Evolutionary conservation across 176 grass and related monocot genomes (phyloP).

Genomic region (Hordeum marinum): DNA sequence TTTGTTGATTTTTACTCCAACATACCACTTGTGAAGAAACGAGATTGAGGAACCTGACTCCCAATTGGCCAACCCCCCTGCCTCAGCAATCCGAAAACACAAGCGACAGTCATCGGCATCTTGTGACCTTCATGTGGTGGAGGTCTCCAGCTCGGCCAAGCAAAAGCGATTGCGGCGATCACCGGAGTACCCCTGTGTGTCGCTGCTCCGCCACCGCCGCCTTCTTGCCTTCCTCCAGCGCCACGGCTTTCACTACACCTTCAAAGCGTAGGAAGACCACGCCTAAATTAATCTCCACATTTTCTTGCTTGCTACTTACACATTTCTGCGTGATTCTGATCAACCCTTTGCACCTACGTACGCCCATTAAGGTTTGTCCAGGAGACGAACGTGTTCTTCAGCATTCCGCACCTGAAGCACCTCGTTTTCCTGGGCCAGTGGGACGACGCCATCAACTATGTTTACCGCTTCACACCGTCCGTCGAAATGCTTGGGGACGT

Average conservation of each 20-base stretch:
- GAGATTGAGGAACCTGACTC: neutral
- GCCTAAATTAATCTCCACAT: neutral
- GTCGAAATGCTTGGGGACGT: neutral
- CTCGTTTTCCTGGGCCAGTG: neutral
- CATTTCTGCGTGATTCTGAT: neutral
- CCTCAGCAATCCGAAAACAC: neutral
- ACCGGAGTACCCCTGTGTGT: conserved; percentile 19
- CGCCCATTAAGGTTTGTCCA: neutral
- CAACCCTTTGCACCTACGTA: neutral
- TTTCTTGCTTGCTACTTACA: neutral
- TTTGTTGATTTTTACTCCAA: neutral
- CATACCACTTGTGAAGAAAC: neutral
- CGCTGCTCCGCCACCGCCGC: conserved; percentile 15
- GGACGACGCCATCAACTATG: neutral
- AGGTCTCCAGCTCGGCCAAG: neutral
- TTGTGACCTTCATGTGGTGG: neutral
- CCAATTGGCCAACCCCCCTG: neutral
- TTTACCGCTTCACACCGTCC: neutral
- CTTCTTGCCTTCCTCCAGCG: conserved; percentile 12
- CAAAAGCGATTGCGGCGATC: neutral
- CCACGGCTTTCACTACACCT: neutral
- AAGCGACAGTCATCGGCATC: neutral
- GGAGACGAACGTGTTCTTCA: neutral
- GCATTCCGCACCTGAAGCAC: neutral
- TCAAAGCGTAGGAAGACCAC: neutral